Evolutionary conservation across 495 filamentous ascomycete genomes (phyloP).

Genomic region (Choiromyces venosus): DNA sequence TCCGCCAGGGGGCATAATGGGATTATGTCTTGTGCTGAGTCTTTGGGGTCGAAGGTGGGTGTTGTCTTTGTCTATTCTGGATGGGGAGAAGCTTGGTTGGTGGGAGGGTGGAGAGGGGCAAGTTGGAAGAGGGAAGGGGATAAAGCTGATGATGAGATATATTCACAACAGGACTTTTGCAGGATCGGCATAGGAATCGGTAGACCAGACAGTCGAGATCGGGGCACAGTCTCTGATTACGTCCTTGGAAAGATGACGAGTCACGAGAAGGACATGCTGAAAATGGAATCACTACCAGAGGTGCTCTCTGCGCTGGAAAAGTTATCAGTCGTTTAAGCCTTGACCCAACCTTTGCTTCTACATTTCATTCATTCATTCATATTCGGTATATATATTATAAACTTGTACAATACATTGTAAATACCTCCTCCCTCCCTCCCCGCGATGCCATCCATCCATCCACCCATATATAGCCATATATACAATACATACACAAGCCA

Average conservation of each 20-base stretch:
- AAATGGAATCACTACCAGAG: conserved; percentile 22
- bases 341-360: not conserved
- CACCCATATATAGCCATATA: not conserved
- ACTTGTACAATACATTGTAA: not conserved
- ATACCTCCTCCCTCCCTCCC: not conserved
- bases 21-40: conserved; percentile 59
- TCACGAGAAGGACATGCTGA: conserved; percentile 47
- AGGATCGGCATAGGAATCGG: conserved; percentile 65
- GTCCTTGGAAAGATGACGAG: conserved; percentile 60
- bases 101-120: not conserved
- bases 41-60: conserved; percentile 41
- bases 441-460: not conserved
- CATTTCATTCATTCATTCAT: not conserved
- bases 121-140: not conserved
- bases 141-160: conserved; percentile 15
- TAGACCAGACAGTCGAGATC: conserved; percentile 56
- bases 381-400: not conserved
- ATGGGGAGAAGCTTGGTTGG: conserved; percentile 25
- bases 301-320: conserved; percentile 27
- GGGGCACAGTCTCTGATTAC: conserved; percentile 57
- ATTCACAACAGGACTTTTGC: conserved; percentile 43
- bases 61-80: conserved; percentile 12
- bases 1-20: conserved; percentile 71
- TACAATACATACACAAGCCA: not conserved
- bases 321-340: conserved; percentile 2